These are phyloP conservation scores for Sambucus nigra DNA, from an alignment of 129 eudicot genomes.

Conservation along the genomic window DNA sequence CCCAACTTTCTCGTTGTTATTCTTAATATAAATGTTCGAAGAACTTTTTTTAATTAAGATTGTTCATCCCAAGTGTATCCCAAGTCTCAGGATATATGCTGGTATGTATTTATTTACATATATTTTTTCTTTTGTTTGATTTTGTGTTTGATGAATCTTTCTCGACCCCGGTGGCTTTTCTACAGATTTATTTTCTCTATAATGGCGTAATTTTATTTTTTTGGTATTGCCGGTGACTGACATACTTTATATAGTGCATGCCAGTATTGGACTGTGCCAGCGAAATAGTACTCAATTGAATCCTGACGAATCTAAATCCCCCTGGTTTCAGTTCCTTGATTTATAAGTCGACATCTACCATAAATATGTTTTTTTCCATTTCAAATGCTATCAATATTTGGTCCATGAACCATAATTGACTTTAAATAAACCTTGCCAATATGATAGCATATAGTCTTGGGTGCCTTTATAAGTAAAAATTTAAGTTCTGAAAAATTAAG, in stretches of 20 bases:
- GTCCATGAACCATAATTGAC: not conserved
- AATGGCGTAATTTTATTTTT: not conserved
- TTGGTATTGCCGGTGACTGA: constrained; percentile 57
- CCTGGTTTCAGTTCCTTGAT: constrained; percentile 95
- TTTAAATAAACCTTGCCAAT: too few relatives aligned
- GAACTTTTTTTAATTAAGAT: too few relatives aligned
- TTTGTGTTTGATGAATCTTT: too few relatives aligned
- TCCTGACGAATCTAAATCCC: constrained; percentile 76
- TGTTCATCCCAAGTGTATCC: too few relatives aligned
- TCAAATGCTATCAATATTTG: constrained; percentile 7
- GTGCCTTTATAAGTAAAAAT: too few relatives aligned
- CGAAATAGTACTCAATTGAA: constrained; percentile 85
- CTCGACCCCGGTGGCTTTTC: too few relatives aligned
- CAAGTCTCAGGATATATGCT: too few relatives aligned
- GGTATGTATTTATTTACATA: too few relatives aligned
- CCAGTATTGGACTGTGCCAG: constrained; percentile 87
- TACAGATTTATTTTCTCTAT: constrained; percentile 7
- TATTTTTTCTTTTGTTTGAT: too few relatives aligned
- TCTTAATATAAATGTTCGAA: too few relatives aligned
- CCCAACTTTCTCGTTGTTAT: too few relatives aligned
- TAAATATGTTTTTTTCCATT: not conserved
- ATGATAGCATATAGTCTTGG: too few relatives aligned
- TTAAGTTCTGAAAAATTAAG: not conserved
- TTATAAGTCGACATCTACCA: constrained; percentile 40
- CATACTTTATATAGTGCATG: constrained; percentile 48